Evolutionary conservation across 1,284 basidiomycete genomes (phyloP).

Genomic region (Cystobasidium pallidum): DNA sequence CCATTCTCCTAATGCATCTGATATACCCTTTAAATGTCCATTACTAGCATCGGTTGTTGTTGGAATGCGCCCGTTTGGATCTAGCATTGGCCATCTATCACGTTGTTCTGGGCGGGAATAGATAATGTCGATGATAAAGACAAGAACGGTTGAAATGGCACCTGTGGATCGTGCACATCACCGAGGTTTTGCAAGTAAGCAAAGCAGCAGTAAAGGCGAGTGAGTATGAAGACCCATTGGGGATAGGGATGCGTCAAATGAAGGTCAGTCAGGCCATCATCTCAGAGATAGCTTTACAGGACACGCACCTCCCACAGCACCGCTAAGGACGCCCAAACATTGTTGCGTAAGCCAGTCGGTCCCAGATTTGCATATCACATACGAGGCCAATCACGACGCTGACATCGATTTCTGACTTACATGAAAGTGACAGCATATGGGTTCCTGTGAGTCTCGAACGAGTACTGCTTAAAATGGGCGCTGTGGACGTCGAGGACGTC

Average conservation of each 20-base stretch:
- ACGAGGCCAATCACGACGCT: too few species aligned
- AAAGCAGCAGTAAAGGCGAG: too few species aligned
- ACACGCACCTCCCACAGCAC: conserved; percentile 10
- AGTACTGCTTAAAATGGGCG: neutral
- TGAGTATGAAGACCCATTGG: neutral
- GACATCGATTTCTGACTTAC: too few species aligned
- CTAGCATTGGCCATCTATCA: conserved; percentile 15
- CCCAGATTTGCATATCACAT: too few species aligned
- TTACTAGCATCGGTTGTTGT: neutral
- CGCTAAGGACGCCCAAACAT: neutral
- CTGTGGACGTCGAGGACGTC: neutral
- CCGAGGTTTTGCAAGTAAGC: too few species aligned
- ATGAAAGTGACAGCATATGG: conserved; percentile 25
- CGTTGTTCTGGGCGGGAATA: conserved; percentile 17
- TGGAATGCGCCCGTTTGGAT: conserved; percentile 20
- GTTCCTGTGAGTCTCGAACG: conserved; percentile 3
- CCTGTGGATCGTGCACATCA: neutral
- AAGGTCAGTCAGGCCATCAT: neutral
- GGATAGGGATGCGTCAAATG: neutral
- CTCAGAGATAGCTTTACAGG: neutral
- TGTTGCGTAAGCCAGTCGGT: neutral
- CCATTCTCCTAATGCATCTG: neutral
- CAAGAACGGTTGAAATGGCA: conserved; percentile 24
- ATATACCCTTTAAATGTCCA: neutral
- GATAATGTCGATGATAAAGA: conserved; percentile 28